Evolutionary conservation across 2,329 filamentous ascomycete species (phyloP), one percentile per base, ranked within the genome.

Genomic region (Tolypocladium tundrense): DNA sequence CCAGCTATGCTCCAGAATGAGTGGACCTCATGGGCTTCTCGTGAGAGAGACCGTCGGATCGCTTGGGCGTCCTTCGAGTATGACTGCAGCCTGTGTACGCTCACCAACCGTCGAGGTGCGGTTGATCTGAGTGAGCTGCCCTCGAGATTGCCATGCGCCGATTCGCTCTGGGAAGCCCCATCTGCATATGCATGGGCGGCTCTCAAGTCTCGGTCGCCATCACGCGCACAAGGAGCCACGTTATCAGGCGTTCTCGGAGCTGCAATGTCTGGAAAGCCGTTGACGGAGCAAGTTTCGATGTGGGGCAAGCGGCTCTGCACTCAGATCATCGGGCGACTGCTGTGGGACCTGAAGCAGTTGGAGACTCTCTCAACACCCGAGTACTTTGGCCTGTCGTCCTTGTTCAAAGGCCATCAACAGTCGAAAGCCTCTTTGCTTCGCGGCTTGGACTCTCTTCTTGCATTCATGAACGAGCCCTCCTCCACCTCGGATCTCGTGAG

Each of bases 11-110:
- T 62, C 10, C n/a, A 62, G 2, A 37, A n/a, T 10, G 57, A 65
- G 10, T 70, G 68, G 68, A 16, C 54, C 1, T 54, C 62, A 0
- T 71, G 68, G 69, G 60, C 61, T 16, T 55, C 54, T 6, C 57
- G 56, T 6, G 68, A 71, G 56, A 61, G 60, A 21, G 66, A 64
- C 27, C 61, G 59, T 33, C 61, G 68, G 14, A 60, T 64, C 8
- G 65, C 65, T 1, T 71, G 68, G 69, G 63, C 68, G 19, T 65
- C 66, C 9, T 71, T 71, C 39, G 68, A 71, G 51, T 69, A 69
- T 40, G 68, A 71, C 59, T 71, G 68, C 59, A 69, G 64, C n/a
- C 56, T 69, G 5, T 67, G 63, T 43, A 69, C 68, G 4, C 60
- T 71, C 27, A 70, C 67, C 0, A 64, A 63, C 42, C 63, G 66